These are phyloP conservation scores for Diaporthe destruens DNA, from an alignment of 2,329 filamentous ascomycete genomes.

Conservation along the genomic window DNA sequence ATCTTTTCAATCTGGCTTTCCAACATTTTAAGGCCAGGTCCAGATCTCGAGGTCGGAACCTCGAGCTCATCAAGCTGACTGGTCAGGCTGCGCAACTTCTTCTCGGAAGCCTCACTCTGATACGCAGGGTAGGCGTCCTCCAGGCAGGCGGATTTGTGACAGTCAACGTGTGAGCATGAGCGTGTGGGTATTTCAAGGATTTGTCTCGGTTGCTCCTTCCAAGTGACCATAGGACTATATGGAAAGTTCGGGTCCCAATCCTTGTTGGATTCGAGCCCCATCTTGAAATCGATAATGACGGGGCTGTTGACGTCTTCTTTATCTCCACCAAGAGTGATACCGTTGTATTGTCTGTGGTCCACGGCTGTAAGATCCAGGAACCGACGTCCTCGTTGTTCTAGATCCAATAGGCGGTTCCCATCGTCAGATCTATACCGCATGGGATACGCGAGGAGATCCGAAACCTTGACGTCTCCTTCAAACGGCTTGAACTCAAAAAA, in stretches of 20 bases:
- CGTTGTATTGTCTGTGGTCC: slow-evolving; percentile 4
- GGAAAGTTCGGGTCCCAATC: background rate
- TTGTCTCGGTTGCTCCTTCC: background rate
- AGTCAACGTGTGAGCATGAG: background rate
- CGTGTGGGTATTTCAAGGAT: background rate
- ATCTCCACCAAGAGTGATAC: background rate
- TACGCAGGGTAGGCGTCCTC: background rate
- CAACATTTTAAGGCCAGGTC: slow-evolving; percentile 25
- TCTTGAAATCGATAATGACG: background rate
- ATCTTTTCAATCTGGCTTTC: slow-evolving; percentile 39
- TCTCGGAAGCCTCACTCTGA: background rate
- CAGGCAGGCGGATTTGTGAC: background rate
- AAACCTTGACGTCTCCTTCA: slow-evolving; percentile 46
- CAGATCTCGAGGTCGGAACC: background rate
- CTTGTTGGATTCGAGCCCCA: slow-evolving; percentile 39
- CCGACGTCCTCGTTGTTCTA: background rate
- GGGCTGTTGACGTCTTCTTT: background rate
- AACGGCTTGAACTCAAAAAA: slow-evolving; percentile 47
- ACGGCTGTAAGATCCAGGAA: background rate
- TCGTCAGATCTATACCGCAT: slow-evolving; percentile 37
- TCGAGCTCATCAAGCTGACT: slow-evolving; percentile 42
- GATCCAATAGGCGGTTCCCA: slow-evolving; percentile 21
- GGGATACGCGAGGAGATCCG: slow-evolving; percentile 47
- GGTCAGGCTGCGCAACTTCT: slow-evolving; percentile 2
- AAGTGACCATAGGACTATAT: background rate